Conservation (phyloP, 805 yeast genomes). For the Kodamaea hsintzibuensis region DNA sequence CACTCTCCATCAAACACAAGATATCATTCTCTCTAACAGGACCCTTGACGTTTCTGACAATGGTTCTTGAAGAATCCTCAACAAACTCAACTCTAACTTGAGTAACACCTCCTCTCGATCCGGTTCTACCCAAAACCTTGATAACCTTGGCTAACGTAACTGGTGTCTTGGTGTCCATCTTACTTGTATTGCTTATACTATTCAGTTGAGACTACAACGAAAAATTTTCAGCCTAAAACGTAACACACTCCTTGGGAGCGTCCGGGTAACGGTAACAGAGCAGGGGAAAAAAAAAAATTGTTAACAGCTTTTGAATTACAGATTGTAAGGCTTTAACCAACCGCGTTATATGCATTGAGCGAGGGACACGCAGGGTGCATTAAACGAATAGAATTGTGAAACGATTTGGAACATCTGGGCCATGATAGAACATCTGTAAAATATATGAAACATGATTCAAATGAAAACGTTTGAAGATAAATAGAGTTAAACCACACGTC, state of each 20-base stretch:
- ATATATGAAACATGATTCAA: no score
- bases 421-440: no score
- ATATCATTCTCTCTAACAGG: constrained; percentile 98
- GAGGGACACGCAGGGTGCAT: no score
- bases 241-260: not conserved
- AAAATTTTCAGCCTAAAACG: not conserved
- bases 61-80: constrained; percentile 92
- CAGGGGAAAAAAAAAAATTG: no score
- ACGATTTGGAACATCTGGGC: no score
- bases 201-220: not conserved
- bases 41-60: constrained; percentile 96
- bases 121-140: constrained; percentile 99
- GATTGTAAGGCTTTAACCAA: no score
- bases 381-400: no score
- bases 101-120: constrained; percentile 99
- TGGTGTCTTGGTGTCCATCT: constrained; percentile 69
- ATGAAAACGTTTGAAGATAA: no score
- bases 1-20: constrained; percentile 99
- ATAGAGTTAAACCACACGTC: no score
- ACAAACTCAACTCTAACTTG: constrained; percentile 96
- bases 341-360: no score
- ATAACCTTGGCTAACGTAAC: constrained; percentile 99
- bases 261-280: not conserved
- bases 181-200: not conserved
- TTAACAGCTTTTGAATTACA: no score